Evolutionary conservation across 1,284 basidiomycete genomes (phyloP).

Genomic region (Cutaneotrichosporon mucoides): DNA sequence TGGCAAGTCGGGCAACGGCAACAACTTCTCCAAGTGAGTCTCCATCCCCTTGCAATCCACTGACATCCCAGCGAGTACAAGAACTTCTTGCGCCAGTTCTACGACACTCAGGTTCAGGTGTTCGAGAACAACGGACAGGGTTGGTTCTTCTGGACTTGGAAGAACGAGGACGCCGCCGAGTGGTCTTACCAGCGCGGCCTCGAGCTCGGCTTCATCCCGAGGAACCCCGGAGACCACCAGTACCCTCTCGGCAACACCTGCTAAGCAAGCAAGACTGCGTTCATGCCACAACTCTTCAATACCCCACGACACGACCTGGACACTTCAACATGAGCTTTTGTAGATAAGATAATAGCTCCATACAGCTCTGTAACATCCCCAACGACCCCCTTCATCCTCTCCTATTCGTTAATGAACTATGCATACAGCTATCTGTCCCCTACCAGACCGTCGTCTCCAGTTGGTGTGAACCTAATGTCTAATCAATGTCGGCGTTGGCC

Average conservation of each 20-base stretch:
- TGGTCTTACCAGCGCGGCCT: constrained; percentile 60
- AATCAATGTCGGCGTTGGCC: background rate
- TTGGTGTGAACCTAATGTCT: background rate
- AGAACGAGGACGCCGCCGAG: constrained; percentile 61
- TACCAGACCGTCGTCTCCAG: background rate
- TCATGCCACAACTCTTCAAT: background rate
- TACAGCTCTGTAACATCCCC: too few species aligned
- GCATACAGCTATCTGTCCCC: constrained; percentile 1
- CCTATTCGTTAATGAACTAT: background rate
- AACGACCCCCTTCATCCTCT: background rate
- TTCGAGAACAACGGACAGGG: constrained; percentile 49
- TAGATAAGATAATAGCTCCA: too few species aligned
- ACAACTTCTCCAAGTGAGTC: constrained; percentile 58
- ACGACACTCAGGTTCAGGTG: constrained; percentile 67
- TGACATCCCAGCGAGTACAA: constrained; percentile 61
- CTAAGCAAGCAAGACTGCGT: background rate
- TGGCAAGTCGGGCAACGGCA: constrained; percentile 65
- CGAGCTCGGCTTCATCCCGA: constrained; percentile 76
- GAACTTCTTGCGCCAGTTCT: constrained; percentile 72
- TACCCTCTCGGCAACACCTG: constrained; percentile 55
- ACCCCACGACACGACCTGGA: background rate
- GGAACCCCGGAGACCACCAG: constrained; percentile 54
- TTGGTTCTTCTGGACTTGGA: constrained; percentile 48
- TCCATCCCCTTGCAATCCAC: background rate
- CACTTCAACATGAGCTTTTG: too few species aligned